phyloP scores from a whole-genome alignment of 495 filamentous ascomycete species.

The Talaromyces borbonicus region DNA sequence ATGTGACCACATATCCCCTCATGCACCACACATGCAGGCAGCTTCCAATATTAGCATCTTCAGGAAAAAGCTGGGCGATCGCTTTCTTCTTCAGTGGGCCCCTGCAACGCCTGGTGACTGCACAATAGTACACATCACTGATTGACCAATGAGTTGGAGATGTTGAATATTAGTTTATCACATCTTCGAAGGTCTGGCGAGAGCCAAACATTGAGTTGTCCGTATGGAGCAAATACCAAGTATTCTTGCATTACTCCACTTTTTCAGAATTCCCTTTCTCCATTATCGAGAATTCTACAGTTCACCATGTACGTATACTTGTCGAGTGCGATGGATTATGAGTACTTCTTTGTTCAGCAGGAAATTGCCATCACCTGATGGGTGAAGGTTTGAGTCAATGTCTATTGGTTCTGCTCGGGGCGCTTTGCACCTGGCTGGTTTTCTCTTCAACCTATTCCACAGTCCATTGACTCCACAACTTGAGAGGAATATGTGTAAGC shows the following conservation, averaged over 20 bases:
- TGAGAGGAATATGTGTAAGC: too few relatives aligned
- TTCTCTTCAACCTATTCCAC: background rate
- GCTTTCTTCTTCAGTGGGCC: background rate
- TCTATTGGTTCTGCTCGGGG: background rate
- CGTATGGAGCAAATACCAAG: too few relatives aligned
- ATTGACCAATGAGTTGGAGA: background rate
- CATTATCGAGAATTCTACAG: too few relatives aligned
- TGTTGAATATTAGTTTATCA: background rate
- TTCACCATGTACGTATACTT: too few relatives aligned
- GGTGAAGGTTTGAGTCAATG: background rate
- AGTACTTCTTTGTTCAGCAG: too few relatives aligned
- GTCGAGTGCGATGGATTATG: too few relatives aligned
- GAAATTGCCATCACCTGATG: background rate
- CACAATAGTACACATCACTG: background rate
- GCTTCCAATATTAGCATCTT: slow-evolving; percentile 7
- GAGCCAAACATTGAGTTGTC: too few relatives aligned
- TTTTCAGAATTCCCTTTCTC: too few relatives aligned
- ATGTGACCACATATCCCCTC: background rate
- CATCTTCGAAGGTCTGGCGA: too few relatives aligned
- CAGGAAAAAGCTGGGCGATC: background rate
- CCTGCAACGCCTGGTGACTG: background rate
- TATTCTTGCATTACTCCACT: too few relatives aligned
- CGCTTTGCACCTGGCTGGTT: background rate
- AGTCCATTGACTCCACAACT: too few relatives aligned
- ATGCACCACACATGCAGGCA: background rate